Evolutionary conservation across 208 protist genomes (phyloP), one percentile per base, ranked within the genome.

Genomic region (Acanthamoeba royreba): DNA sequence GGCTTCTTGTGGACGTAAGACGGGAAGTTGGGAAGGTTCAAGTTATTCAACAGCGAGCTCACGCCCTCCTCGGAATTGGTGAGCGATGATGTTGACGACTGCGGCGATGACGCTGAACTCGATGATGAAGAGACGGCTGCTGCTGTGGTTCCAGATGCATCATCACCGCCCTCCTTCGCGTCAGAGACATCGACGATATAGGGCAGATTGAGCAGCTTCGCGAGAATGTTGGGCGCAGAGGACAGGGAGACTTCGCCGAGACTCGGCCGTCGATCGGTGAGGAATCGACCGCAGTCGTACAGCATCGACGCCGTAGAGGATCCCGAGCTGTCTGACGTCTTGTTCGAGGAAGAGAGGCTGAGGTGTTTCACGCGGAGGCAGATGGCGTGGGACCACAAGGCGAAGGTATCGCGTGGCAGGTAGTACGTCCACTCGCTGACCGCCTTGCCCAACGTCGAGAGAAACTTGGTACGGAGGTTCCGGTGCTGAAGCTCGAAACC

Each of bases 371-470:
- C 66, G 19, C 66, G 66, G 17, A 79, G 66, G 66, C 66, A 38
- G 1, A 79, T 40, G 35, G 66, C 66, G 38, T 43, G 66, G 31
- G 66, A 79, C 66, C 66, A 79, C 19, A 79, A 15, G 35, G 9
- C 33, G 66, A 79, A 79, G 66, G 17, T 0, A 19, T 38, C 66
- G 31, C 66, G 66, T 40, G 66, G 66, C 5, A 79, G 31, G 66
- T 46, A 79, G 33, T 79, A 79, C 3, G 35, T 79, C 66, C 66
- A 79, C 38, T 79, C 66, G 66, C 66, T 79, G 19, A 79, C 66
- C 35, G 66, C 66, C 66, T 79, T 79, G 66, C 66, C 66, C 31
- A 79, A n/a, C 66, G 66, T 79, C 66, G 66, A 79, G 35, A 79
- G 7, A 11, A 79, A 79, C 38, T 79, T 79, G 66, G 66, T 79